Conservation (phyloP, 2,329 filamentous ascomycete species). For the Alternaria triticimaculans region DNA sequence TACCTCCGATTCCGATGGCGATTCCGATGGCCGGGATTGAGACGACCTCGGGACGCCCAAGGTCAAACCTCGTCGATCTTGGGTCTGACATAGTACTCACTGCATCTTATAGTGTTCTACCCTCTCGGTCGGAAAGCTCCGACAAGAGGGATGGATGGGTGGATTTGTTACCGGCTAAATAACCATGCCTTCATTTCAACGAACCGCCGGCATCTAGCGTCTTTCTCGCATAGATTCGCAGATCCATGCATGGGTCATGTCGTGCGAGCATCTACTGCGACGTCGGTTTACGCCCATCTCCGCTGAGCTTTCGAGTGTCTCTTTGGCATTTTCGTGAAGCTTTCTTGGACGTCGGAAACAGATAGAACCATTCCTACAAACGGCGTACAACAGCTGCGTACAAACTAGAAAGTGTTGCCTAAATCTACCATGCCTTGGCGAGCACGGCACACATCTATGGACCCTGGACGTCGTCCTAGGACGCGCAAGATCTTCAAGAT, state of each 20-base stretch:
- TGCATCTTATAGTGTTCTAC: conserved; percentile 6
- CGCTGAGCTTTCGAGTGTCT: background rate
- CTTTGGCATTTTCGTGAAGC: background rate
- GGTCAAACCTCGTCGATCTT: conserved; percentile 13
- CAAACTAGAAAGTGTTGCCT: background rate
- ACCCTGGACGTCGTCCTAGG: background rate
- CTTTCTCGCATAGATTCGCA: background rate
- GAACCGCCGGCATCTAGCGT: background rate
- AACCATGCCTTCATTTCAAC: background rate
- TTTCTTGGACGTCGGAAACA: background rate
- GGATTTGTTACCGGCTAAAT: conserved; percentile 33
- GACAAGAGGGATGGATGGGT: conserved; percentile 14
- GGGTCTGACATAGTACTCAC: conserved; percentile 10
- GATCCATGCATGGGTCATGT: background rate
- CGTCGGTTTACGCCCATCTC: background rate
- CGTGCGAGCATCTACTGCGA: background rate
- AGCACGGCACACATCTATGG: background rate
- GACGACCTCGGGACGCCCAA: conserved; percentile 15
- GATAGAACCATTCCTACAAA: background rate
- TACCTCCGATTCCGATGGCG: background rate
- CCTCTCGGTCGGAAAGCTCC: conserved; percentile 17
- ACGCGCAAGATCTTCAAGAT: background rate
- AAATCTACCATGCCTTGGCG: background rate
- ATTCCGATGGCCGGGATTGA: background rate
- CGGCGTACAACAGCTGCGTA: background rate